A percentile compares a stretch with the other conserved stretches of the same genome.
Evolutionary conservation across 2,329 filamentous ascomycete species (phyloP).

Genomic region (Colletotrichum acutatum): DNA sequence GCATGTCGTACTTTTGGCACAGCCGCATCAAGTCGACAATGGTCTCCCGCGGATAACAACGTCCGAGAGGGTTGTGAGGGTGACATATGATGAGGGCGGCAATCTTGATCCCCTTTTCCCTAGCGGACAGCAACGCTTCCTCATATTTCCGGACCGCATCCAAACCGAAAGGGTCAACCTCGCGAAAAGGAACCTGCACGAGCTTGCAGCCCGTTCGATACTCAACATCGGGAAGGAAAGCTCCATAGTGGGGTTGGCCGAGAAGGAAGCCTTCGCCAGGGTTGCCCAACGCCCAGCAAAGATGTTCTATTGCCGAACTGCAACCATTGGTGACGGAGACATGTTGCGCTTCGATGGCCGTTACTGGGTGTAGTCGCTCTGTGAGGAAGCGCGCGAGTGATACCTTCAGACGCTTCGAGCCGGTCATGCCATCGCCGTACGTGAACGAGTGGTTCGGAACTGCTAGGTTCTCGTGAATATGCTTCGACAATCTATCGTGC

Average conservation of each 20-base stretch:
- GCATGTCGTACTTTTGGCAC: conserved; percentile 46
- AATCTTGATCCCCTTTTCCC: conserved; percentile 36
- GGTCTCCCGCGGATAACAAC: conserved; percentile 12
- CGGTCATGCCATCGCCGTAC: conserved; percentile 53
- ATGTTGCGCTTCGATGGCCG: conserved; percentile 45
- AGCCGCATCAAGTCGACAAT: conserved; percentile 21
- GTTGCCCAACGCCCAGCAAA: conserved; percentile 52
- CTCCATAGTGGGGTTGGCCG: conserved; percentile 58
- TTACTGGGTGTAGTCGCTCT: conserved; percentile 43
- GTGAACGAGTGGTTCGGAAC: conserved; percentile 50
- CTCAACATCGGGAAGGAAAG: conserved; percentile 58
- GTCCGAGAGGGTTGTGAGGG: conserved; percentile 49
- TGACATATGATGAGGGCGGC: conserved; percentile 33
- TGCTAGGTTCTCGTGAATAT: conserved; percentile 46
- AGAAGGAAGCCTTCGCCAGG: conserved; percentile 53
- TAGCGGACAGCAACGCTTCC: conserved; percentile 48
- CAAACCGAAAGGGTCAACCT: not conserved
- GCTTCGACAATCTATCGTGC: conserved; percentile 55
- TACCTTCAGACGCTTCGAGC: conserved; percentile 46
- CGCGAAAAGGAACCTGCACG: conserved; percentile 16
- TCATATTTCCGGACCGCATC: conserved; percentile 13
- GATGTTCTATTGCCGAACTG: conserved; percentile 53
- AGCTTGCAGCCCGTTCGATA: conserved; percentile 50
- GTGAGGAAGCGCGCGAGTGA: conserved; percentile 50
- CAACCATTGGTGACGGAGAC: conserved; percentile 53